Evolutionary conservation across 1,139 yeast genomes (phyloP), one percentile per base, ranked within the genome.

Genomic region (Insectozyma bohioensis): DNA sequence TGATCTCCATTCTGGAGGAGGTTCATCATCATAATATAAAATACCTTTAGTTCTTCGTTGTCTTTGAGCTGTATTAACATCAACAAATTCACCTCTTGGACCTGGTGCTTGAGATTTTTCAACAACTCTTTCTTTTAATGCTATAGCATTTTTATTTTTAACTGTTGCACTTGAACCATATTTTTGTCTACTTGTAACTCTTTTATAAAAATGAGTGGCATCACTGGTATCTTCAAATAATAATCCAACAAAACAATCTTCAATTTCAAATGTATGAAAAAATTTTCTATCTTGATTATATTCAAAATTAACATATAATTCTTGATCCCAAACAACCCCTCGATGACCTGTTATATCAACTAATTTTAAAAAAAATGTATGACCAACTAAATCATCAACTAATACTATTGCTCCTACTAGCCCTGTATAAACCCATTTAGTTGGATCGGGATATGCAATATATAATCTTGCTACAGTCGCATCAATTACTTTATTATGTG

Each of bases 251-350:
- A 72, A 72, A 54, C 96, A 90, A 16, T 86, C 95, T 49, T 92
- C 97, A 37, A 87, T 68, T 62, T 92, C 98, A 62, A 92, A 92
- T 7, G 95, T 75, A 55, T 92, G 98, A 70, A 92, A 92, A 60
- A 86, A 92, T 32, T 95, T 81, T 16, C 98, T 75, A 56, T 92
- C 98, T 58, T 92, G 97, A 54, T 85, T 77, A 59, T 92, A 92
- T 45, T 81, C 83, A 55, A 92, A 88, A 49, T 85, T 84, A 7
- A 87, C 81, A 53, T 86, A 92, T 30, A 92, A 61, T 56, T 92
- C 98, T 57, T 92, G 98, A 57, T 92, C 98, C 98, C 98, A 92
- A 1, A 92, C 46, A 1, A 92, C 95, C 12, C 97, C 97, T 25
- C 85, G 67, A 42, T 78, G 76, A 8, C 95, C 95, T 25, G 68